Conservation (phyloP, 345 rosid genomes). For the Camelina laxa region DNA sequence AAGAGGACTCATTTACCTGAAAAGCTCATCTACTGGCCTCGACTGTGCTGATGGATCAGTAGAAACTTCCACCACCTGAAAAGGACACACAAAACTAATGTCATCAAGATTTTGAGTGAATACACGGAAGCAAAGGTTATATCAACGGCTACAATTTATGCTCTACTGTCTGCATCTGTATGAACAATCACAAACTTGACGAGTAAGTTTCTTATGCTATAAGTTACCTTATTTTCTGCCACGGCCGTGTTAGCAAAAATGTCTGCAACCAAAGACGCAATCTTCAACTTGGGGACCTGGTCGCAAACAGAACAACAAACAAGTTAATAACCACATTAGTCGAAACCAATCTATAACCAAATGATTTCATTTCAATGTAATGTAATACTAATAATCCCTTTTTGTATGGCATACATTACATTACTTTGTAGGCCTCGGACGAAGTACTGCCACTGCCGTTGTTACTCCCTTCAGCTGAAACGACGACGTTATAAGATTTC, state of each 20-base stretch:
- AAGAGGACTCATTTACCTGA: conserved; percentile 56
- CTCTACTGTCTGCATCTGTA: neutral
- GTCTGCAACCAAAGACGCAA: conserved; percentile 82
- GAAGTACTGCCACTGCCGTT: conserved; percentile 52
- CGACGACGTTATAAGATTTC: conserved; percentile 79
- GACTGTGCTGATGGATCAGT: conserved; percentile 79
- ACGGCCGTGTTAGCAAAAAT: conserved; percentile 84
- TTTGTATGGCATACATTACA: conserved; percentile 85
- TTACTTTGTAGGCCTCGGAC: conserved; percentile 83
- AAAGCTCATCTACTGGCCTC: conserved; percentile 70
- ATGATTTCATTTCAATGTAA: conserved; percentile 29
- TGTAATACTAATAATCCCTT: conserved; percentile 24
- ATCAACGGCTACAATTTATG: neutral
- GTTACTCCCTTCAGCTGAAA: conserved; percentile 71
- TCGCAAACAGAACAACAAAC: conserved; percentile 13
- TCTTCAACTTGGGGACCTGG: conserved; percentile 76
- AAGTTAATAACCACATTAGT: conserved; percentile 17
- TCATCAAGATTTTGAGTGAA: neutral
- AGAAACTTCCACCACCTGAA: conserved; percentile 81
- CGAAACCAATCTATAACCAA: conserved; percentile 5
- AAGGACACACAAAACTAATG: neutral
- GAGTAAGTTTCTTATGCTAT: conserved; percentile 11
- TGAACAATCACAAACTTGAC: neutral
- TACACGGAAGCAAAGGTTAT: neutral
- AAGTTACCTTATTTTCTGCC: conserved; percentile 86